phyloP scores from a whole-genome alignment of 2,329 filamentous ascomycete species.

The Waltergamsia citrina region DNA sequence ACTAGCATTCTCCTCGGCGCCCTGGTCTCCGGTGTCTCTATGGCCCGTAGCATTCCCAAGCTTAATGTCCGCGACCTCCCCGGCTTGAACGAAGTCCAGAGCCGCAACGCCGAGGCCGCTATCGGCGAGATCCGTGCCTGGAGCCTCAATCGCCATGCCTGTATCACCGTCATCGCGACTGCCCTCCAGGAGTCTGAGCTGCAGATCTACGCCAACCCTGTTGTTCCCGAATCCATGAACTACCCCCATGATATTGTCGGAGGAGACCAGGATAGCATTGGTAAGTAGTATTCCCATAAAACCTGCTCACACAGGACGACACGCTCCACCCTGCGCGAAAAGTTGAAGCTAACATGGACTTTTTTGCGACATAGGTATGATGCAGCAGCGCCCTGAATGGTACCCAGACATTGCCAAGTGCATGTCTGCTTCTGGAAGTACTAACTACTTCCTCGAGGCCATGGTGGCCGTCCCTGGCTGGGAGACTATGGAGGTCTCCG shows the following conservation, averaged over 20 bases:
- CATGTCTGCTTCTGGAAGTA: too few relatives aligned
- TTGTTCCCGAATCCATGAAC: not conserved
- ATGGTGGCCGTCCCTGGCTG: not conserved
- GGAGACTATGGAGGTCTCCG: not conserved
- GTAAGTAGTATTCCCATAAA: too few relatives aligned
- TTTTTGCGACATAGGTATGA: too few relatives aligned
- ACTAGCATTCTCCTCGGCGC: too few relatives aligned
- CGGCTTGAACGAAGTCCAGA: constrained; percentile 14
- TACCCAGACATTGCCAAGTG: too few relatives aligned
- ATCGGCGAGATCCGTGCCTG: constrained; percentile 14
- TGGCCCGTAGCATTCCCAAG: too few relatives aligned
- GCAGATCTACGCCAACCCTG: not conserved
- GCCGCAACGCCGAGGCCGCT: constrained; percentile 17
- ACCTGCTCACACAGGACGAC: not conserved
- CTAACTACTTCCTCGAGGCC: not conserved
- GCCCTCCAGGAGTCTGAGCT: not conserved
- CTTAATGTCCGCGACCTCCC: too few relatives aligned
- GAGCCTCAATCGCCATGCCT: not conserved
- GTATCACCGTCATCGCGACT: not conserved
- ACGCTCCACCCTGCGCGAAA: not conserved
- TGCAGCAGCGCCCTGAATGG: too few relatives aligned
- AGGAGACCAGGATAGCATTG: not conserved
- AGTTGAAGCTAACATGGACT: not conserved
- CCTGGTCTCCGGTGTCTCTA: too few relatives aligned
- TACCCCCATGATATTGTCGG: not conserved